Conservation (phyloP, 352 stramenopile species). For the Globisporangium cystogenes region DNA sequence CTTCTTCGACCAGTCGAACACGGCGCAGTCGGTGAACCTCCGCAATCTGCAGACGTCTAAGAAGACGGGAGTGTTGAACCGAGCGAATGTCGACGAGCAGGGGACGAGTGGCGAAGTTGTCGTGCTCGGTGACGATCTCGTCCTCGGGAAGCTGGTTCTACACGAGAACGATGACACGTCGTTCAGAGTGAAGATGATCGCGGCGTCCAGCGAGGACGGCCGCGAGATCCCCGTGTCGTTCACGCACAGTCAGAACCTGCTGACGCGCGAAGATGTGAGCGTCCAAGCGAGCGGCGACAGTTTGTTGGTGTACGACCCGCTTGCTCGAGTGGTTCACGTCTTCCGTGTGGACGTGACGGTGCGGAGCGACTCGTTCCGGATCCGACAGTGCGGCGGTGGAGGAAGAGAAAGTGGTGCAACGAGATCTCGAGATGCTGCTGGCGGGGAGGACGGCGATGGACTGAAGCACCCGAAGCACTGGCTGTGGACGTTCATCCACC, state of each 20-base stretch:
- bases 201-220: conserved; percentile 26
- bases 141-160: conserved; percentile 16
- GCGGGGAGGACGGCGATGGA: not conserved
- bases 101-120: conserved; percentile 10
- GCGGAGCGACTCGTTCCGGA: conserved; percentile 45
- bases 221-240: conserved; percentile 20
- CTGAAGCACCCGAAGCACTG: conserved; percentile 9
- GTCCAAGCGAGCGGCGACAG: conserved; percentile 22
- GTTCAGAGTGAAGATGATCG: conserved; percentile 13
- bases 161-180: not conserved
- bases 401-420: no score
- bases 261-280: conserved; percentile 6
- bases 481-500: conserved; percentile 32
- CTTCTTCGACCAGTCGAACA: conserved; percentile 22
- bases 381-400: conserved; percentile 16
- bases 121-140: conserved; percentile 20
- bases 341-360: conserved; percentile 24
- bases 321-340: conserved; percentile 10
- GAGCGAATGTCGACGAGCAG: not conserved
- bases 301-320: conserved; percentile 22
- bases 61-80: conserved; percentile 7
- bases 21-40: conserved; percentile 34
- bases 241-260: conserved; percentile 1
- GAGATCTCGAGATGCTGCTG: no score
- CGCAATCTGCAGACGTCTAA: conserved; percentile 42